Evolutionary conservation across 2,329 filamentous ascomycete species (phyloP), one percentile per base, ranked within the genome.

Genomic region (Hymenotorrendiella dingleyae): DNA sequence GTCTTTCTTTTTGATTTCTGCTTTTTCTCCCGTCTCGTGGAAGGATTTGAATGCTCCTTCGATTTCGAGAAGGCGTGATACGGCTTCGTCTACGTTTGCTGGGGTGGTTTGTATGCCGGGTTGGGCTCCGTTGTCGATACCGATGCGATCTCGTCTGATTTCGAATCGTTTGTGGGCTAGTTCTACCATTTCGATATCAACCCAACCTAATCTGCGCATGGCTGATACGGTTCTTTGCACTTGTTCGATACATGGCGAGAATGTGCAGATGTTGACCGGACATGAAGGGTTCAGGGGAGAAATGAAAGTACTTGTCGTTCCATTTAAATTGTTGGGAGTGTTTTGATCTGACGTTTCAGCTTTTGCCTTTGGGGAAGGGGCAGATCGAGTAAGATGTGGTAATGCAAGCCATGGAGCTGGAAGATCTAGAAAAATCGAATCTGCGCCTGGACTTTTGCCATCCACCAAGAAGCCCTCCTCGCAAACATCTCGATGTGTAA

Each of bases 221-320:
- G 79, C 78, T 9, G 86, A 83, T 41, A 95, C 82, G 0, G 93
- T 97, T 43, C 82, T 79, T 40, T 85, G 88, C 17, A 94, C 91
- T 68, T 98, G 93, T 66, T 98, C 93, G 52, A 98, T 94, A 64
- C 93, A 98, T 0, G 93, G 93, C 1, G 86, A 94, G 67, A 98
- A 98, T 1, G 89, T 94, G 69, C 93, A 98, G 42, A 98, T 76
- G 59, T 93, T 76, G 1, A 83, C 78, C 4, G 84, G 75, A 30
- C 77, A 74, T n/a, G 74, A 72, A 0, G 86, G 80, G 53, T 93
- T 82, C 9, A 97, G 72, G 0, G 78, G 73, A 0, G 78, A 82
- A 12, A 73, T 60, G 68, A 74, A 80, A 30, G 66, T 64, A 11
- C 30, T 33, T n/a, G n/a, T n/a, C n/a, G n/a, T n/a, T n/a, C n/a